Percentiles rank a stretch among this genome's conserved stretches.
These are phyloP conservation scores for Dalechampia spathulata DNA, from an alignment of 441 rosid species.

Conservation along the genomic window DNA sequence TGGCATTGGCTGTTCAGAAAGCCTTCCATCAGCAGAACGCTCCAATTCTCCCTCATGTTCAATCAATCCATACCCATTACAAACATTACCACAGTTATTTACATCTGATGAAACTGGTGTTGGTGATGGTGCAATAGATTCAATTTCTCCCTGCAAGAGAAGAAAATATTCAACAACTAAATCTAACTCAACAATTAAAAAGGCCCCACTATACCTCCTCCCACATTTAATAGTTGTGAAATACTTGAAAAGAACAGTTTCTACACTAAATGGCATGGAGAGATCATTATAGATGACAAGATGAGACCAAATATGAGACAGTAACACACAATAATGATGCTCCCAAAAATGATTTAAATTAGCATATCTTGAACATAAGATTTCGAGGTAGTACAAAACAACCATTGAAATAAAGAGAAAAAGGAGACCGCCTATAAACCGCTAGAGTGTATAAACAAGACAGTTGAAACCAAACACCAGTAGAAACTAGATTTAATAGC, in stretches of 20 bases:
- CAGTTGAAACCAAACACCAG: no score
- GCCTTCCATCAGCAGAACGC: slow-evolving; percentile 18
- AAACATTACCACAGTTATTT: slow-evolving; percentile 19
- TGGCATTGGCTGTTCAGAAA: slow-evolving; percentile 30
- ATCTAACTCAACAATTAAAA: slow-evolving; percentile 2
- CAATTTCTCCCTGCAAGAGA: slow-evolving; percentile 44
- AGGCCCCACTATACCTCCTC: neutral
- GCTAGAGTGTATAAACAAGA: no score
- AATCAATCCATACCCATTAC: slow-evolving; percentile 31
- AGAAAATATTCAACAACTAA: neutral
- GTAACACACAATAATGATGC: neutral
- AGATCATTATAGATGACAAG: neutral
- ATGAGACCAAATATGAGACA: neutral
- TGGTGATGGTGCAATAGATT: slow-evolving; percentile 30
- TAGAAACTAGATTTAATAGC: no score
- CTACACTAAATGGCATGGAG: neutral
- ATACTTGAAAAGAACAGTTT: no score
- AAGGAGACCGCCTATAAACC: no score
- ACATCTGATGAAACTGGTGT: slow-evolving; percentile 28
- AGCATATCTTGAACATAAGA: no score
- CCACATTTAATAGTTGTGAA: neutral
- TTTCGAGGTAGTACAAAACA: no score
- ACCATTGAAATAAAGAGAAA: no score
- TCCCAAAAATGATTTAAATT: neutral
- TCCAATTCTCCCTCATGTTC: slow-evolving; percentile 28